Percentiles rank a stretch among this genome's conserved stretches.
Conservation (phyloP, 495 filamentous ascomycete genomes). For the Aspergillus campestris region DNA sequence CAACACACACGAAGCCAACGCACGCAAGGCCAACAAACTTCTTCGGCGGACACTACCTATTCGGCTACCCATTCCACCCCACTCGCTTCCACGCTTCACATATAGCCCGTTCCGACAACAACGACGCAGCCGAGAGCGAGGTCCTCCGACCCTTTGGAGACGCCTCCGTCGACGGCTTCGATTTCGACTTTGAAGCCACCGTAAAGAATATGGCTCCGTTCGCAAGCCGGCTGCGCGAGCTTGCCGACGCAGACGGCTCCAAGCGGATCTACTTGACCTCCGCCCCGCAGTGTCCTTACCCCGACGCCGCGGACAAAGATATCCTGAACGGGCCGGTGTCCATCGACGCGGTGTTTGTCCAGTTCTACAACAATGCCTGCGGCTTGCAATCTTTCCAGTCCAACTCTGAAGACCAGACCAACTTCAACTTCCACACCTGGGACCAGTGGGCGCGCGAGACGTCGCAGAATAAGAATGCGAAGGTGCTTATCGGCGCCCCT, state of each 20-base stretch:
- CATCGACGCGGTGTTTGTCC: slow-evolving; percentile 60
- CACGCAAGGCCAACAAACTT: too few species aligned
- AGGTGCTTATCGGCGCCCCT: slow-evolving; percentile 59
- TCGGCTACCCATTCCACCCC: too few species aligned
- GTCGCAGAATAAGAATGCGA: slow-evolving; percentile 53
- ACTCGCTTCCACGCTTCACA: too few species aligned
- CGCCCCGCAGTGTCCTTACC: slow-evolving; percentile 60
- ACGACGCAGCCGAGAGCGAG: slow-evolving; percentile 1
- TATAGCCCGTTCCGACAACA: too few species aligned
- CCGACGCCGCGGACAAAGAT: slow-evolving; percentile 50
- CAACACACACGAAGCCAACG: too few species aligned
- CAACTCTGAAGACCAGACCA: slow-evolving; percentile 37
- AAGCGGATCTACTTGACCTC: slow-evolving; percentile 54
- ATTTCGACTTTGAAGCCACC: slow-evolving; percentile 55
- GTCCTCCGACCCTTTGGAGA: slow-evolving; percentile 54
- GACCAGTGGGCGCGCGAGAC: slow-evolving; percentile 59
- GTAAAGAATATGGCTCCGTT: slow-evolving; percentile 45
- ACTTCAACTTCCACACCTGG: slow-evolving; percentile 65
- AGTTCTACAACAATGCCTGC: slow-evolving; percentile 73
- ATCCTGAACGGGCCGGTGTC: slow-evolving; percentile 43
- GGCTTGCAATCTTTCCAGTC: slow-evolving; percentile 46
- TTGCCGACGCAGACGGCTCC: slow-evolving; percentile 42
- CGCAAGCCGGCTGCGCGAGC: slow-evolving; percentile 43
- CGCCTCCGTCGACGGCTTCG: slow-evolving; percentile 62
- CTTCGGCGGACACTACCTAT: too few species aligned